A percentile compares a stretch with the other conserved stretches of the same genome.
These are phyloP conservation scores for Aspergillus funiculosus DNA, from an alignment of 495 filamentous ascomycete genomes.

Conservation along the genomic window DNA sequence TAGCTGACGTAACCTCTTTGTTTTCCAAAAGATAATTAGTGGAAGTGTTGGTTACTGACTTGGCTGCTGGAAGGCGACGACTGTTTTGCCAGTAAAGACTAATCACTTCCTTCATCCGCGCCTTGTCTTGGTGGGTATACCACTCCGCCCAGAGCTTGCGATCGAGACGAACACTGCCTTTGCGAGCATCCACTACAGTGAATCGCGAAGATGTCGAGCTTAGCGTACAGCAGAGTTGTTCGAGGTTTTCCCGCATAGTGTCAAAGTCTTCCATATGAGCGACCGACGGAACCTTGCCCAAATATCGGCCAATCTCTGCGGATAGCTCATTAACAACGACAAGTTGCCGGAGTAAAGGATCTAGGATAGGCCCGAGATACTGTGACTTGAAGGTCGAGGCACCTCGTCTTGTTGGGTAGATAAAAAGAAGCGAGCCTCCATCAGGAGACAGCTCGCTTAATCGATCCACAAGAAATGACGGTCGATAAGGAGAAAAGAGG, in stretches of 20 bases:
- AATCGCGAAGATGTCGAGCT: conserved; percentile 43
- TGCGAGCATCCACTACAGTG: conserved; percentile 47
- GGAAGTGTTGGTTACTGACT: conserved; percentile 28
- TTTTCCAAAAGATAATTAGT: conserved; percentile 29
- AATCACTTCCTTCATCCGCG: conserved; percentile 57
- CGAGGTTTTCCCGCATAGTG: conserved; percentile 46
- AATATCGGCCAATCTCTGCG: conserved; percentile 50
- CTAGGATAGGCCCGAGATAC: conserved; percentile 62
- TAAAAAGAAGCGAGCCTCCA: conserved; percentile 57
- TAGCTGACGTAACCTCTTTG: conserved; percentile 47
- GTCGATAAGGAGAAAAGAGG: conserved; percentile 51
- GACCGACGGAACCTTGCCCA: conserved; percentile 56
- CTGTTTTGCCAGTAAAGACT: conserved; percentile 52
- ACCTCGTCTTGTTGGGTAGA: conserved; percentile 63
- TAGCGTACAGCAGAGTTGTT: conserved; percentile 41
- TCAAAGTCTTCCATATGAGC: conserved; percentile 54
- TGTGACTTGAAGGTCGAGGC: conserved; percentile 57
- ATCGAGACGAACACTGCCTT: conserved; percentile 48
- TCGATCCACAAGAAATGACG: conserved; percentile 62
- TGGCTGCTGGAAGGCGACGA: conserved; percentile 36
- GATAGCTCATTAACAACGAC: conserved; percentile 59
- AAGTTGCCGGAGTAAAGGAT: conserved; percentile 60
- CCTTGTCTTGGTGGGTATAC: conserved; percentile 66
- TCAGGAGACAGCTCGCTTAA: conserved; percentile 57
- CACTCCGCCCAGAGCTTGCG: conserved; percentile 61